Conservation (phyloP, 1,139 yeast genomes). For the Dujonia santamariae region DNA sequence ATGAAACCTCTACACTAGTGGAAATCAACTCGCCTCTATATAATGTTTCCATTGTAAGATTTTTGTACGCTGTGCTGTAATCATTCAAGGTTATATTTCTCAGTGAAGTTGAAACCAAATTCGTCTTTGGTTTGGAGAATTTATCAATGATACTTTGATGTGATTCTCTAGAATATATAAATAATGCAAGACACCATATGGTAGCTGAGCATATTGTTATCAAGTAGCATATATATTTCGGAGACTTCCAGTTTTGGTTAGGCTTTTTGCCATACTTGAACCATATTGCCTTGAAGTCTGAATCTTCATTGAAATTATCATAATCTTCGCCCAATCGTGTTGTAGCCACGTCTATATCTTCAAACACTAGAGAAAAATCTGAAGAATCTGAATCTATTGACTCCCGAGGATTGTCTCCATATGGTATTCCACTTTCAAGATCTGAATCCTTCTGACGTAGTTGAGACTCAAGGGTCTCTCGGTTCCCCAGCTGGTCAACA, state of each 20-base stretch:
- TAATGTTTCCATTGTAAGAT: slow-evolving; percentile 27
- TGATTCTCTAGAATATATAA: slow-evolving; percentile 24
- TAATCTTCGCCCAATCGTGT: background rate
- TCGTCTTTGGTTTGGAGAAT: slow-evolving; percentile 1
- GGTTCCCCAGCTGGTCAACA: slow-evolving; percentile 5
- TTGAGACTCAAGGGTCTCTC: background rate
- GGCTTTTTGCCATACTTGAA: background rate
- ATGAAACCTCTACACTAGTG: slow-evolving; percentile 17
- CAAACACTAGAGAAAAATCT: slow-evolving; percentile 19
- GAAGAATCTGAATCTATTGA: slow-evolving; percentile 21
- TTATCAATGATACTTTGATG: slow-evolving; percentile 1
- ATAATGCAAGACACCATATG: slow-evolving; percentile 28
- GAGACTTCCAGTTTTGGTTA: no score
- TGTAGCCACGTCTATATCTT: slow-evolving; percentile 22
- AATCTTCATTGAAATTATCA: slow-evolving; percentile 5
- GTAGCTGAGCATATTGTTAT: slow-evolving; percentile 7
- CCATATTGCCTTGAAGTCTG: slow-evolving; percentile 6
- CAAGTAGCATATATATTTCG: slow-evolving; percentile 9
- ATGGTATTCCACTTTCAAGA: background rate
- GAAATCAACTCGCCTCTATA: slow-evolving; percentile 24
- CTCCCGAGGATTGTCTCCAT: background rate
- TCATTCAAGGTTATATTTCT: slow-evolving; percentile 33
- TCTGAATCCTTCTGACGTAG: background rate
- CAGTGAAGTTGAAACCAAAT: background rate
- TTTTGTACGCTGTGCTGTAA: slow-evolving; percentile 24